These are phyloP conservation scores for Tulasnella sp. DNA, from an alignment of 768 basidiomycete species.

Conservation along the genomic window DNA sequence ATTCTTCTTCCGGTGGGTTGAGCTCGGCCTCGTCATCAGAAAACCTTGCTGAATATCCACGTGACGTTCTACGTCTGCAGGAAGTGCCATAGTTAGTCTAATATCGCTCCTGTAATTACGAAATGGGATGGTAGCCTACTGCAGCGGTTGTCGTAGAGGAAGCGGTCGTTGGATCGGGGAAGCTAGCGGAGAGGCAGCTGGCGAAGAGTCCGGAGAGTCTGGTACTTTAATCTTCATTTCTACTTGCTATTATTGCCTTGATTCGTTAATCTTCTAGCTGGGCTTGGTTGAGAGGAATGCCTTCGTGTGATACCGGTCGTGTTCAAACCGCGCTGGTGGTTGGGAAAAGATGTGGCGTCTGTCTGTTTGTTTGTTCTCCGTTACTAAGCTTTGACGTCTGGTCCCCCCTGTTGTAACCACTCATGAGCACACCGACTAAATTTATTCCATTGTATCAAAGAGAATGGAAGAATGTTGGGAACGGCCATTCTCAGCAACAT, in stretches of 20 bases:
- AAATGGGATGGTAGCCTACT: not conserved
- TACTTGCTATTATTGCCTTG: not conserved
- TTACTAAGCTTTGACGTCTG: not conserved
- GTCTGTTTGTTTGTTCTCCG: not conserved
- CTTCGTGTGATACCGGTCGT: not conserved
- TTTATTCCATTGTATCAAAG: no score
- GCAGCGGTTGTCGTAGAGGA: not conserved
- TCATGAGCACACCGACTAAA: no score
- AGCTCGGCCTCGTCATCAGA: not conserved
- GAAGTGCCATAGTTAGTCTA: not conserved
- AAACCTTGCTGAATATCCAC: constrained; percentile 4
- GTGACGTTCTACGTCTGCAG: not conserved
- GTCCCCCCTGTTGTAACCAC: no score
- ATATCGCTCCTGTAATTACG: not conserved
- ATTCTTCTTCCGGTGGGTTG: not conserved
- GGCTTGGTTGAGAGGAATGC: not conserved
- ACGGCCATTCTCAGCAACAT: not conserved
- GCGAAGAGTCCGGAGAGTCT: constrained; percentile 20
- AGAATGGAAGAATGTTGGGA: not conserved
- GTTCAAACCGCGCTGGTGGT: not conserved
- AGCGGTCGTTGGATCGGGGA: not conserved
- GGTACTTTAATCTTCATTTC: constrained; percentile 15
- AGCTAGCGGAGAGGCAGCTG: not conserved
- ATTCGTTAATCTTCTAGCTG: not conserved
- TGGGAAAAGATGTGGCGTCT: constrained; percentile 2